Conservation (phyloP, 2,329 filamentous ascomycete genomes). For the Trichoderma sp. region DNA sequence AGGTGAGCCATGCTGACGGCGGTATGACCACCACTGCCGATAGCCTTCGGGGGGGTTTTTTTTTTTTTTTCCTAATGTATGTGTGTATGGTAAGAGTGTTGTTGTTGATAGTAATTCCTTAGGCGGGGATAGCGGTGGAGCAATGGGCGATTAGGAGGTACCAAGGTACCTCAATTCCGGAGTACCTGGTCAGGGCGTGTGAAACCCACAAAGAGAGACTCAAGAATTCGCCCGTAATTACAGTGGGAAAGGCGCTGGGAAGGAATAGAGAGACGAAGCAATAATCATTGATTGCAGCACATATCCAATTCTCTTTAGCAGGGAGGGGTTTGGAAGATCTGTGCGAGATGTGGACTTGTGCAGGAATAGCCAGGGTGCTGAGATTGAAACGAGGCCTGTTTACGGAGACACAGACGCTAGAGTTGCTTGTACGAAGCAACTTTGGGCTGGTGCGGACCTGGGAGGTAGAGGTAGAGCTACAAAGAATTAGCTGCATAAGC, state of each 20-base stretch:
- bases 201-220: not conserved
- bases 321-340: conserved; percentile 8
- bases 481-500: not conserved
- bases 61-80: conserved; percentile 1
- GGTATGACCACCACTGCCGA: conserved; percentile 1
- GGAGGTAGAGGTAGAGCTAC: not conserved
- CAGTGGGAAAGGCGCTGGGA: not conserved
- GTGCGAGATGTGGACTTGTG: conserved; percentile 1
- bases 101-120: conserved; percentile 14
- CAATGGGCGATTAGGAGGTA: conserved; percentile 4
- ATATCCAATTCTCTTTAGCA: not conserved
- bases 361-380: not conserved
- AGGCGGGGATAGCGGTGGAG: conserved; percentile 9
- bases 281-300: not conserved
- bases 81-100: not conserved
- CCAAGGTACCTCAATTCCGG: not conserved
- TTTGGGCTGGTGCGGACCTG: not conserved
- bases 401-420: not conserved
- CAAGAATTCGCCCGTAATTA: not conserved
- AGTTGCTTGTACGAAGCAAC: not conserved
- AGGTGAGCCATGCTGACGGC: conserved; percentile 31
- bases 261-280: not conserved
- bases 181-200: not conserved
- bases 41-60: not conserved
- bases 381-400: not conserved